Base-by-base conservation (phyloP, 345 rosid genomes). In the Erodium maritimum region DNA sequence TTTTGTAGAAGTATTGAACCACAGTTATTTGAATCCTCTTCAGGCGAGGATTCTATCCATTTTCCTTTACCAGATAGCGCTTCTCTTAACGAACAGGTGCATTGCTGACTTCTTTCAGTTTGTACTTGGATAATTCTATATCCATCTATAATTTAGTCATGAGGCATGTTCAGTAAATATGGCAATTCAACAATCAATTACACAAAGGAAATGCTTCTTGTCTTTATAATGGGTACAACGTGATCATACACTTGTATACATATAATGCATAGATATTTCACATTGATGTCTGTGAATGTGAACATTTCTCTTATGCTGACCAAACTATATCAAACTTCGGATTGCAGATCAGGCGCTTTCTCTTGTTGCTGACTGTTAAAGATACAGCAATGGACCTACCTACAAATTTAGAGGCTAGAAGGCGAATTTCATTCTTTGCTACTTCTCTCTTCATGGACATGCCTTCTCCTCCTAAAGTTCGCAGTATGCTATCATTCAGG, bases 401-500 rank as follows among this genome's bases (percentile, higher is more conserved):
- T 58, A 74, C 72, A 24, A 91, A 91, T 65, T 61, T 91, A 66
- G 96, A 91, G 34, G 98, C 96, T 67, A 79, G 79, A 50, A 79
- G 96, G 57, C 95, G 96, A 50, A 69, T 91, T 60, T 88, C 95
- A 48, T 91, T 88, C 80, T 91, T 88, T 71, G 96, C 96, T 62
- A 88, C 98, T 68, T 91, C 98, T 29, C 88, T 91, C 67, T 91
- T 91, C 71, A 86, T 84, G 82, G 83, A 81, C 75, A 86, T 91
- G 88, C 96, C 96, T 0, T 67, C 59, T 48, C 88, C 98, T 69
- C 98, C 98, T 5, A 79, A 83, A 81, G 93, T 86, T 56, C 74
- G 82, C 67, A 80, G 78, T 67, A 91, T 91, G 98, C 71, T 88
- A 67, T 88, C 98, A 37, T 88, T 91, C 93, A 91, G 96, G 96